A percentile compares a stretch with the other conserved stretches of the same genome.
Evolutionary conservation across 2,329 filamentous ascomycete species (phyloP).

Genomic region (Neobulgaria alba): DNA sequence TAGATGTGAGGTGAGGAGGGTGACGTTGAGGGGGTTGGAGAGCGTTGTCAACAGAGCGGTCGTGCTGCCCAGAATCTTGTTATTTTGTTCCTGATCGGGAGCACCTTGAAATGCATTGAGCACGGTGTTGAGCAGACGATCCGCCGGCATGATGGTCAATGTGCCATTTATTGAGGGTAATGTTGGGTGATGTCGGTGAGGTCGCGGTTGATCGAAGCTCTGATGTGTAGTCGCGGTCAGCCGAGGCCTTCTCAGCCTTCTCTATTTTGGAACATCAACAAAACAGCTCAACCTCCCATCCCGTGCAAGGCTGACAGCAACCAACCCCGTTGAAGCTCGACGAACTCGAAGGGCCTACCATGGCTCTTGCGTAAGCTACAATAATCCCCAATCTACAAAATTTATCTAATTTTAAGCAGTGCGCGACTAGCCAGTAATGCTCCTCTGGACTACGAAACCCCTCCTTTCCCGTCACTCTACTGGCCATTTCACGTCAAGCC

Average conservation of each 20-base stretch:
- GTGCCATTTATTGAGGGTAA: conserved; percentile 12
- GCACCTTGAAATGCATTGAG: conserved; percentile 26
- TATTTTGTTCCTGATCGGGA: conserved; percentile 19
- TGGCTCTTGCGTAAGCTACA: too few relatives aligned
- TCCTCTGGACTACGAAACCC: conserved; percentile 46
- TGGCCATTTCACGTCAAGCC: conserved; percentile 43
- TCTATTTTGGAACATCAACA: too few relatives aligned
- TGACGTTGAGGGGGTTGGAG: conserved; percentile 50
- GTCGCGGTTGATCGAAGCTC: too few relatives aligned
- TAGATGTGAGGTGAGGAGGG: conserved; percentile 47
- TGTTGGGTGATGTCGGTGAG: too few relatives aligned
- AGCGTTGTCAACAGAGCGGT: conserved; percentile 47
- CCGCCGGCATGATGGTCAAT: conserved; percentile 22
- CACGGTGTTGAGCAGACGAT: conserved; percentile 28
- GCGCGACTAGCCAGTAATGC: conserved; percentile 20
- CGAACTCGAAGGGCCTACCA: too few relatives aligned
- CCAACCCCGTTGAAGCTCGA: too few relatives aligned
- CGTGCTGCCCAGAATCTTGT: conserved; percentile 38
- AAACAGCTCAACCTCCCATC: too few relatives aligned
- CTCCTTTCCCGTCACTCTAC: conserved; percentile 60
- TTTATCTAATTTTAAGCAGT: conserved; percentile 9
- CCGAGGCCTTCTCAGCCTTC: too few relatives aligned
- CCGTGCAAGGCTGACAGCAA: too few relatives aligned
- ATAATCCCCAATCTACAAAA: too few relatives aligned
- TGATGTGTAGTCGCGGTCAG: too few relatives aligned